These are phyloP conservation scores for Starmerella sp. DNA, from an alignment of 805 yeast species.

Conservation along the genomic window DNA sequence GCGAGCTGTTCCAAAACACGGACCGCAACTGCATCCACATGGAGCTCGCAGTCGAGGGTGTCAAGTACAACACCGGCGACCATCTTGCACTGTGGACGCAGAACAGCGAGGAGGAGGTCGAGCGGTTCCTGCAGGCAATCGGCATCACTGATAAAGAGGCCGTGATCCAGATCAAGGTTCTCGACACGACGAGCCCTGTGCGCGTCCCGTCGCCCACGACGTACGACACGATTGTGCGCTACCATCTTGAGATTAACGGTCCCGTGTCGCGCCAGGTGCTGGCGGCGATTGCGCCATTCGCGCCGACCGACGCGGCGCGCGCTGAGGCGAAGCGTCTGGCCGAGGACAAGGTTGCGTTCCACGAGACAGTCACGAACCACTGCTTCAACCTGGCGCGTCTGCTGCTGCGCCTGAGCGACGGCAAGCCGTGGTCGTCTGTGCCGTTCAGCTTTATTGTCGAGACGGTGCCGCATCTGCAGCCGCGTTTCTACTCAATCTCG, in stretches of 20 bases:
- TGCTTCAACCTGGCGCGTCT: constrained; percentile 69
- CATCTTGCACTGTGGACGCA: constrained; percentile 94
- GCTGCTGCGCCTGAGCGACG: constrained; percentile 48
- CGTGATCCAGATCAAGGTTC: constrained; percentile 53
- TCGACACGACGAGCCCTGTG: constrained; percentile 43
- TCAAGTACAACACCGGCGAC: constrained; percentile 89
- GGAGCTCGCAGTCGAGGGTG: constrained; percentile 69
- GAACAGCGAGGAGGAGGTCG: constrained; percentile 65
- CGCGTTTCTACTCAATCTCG: constrained; percentile 93
- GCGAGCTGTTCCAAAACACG: constrained; percentile 56
- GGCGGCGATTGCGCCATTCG: constrained; percentile 61
- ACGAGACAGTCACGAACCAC: constrained; percentile 47
- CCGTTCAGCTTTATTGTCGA: constrained; percentile 83
- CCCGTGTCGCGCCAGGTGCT: constrained; percentile 85
- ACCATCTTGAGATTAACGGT: constrained; percentile 84
- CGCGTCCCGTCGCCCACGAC: constrained; percentile 56
- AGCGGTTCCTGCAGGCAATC: constrained; percentile 52
- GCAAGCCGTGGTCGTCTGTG: constrained; percentile 57
- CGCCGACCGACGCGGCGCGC: constrained; percentile 55
- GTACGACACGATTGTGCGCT: constrained; percentile 73
- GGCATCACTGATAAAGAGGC: constrained; percentile 44
- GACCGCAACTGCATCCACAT: constrained; percentile 77
- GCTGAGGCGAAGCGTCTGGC: constrained; percentile 42
- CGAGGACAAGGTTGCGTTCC: constrained; percentile 58
- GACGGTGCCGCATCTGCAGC: constrained; percentile 68